phyloP scores from a whole-genome alignment of 2,329 filamentous ascomycete genomes.

The Pseudogymnoascus sp. region DNA sequence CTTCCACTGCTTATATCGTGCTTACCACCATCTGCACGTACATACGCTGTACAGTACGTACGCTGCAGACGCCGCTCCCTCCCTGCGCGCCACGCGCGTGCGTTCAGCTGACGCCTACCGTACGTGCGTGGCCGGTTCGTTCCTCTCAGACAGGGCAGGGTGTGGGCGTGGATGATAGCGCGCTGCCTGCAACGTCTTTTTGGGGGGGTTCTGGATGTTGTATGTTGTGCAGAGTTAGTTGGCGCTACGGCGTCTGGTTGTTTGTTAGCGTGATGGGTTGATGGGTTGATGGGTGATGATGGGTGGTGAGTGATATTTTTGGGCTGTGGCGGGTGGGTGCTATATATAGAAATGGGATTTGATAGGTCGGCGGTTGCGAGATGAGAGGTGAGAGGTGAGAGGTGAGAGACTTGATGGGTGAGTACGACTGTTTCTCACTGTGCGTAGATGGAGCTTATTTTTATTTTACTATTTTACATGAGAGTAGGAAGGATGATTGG shows the following conservation, averaged over 20 bases:
- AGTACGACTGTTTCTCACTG: too few species aligned
- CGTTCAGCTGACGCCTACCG: too few species aligned
- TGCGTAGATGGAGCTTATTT: too few species aligned
- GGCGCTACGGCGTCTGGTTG: background rate
- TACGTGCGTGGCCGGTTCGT: background rate
- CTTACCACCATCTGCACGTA: too few species aligned
- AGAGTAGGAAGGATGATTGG: too few species aligned
- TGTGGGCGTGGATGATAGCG: too few species aligned
- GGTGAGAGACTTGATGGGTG: background rate
- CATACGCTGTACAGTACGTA: background rate
- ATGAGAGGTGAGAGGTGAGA: too few species aligned
- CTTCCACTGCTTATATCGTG: background rate
- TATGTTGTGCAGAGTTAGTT: background rate
- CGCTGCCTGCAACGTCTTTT: background rate
- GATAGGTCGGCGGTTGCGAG: background rate
- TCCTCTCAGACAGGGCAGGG: background rate
- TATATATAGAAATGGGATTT: background rate
- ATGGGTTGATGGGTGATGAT: too few species aligned
- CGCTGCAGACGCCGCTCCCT: background rate
- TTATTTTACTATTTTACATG: too few species aligned
- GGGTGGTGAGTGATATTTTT: background rate
- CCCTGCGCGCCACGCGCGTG: background rate
- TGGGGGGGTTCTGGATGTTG: background rate
- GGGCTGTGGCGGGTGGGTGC: background rate
- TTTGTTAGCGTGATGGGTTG: background rate